Base-by-base conservation (phyloP, 1,139 yeast species). In the Geotrichum citri-aurantii region DNA sequence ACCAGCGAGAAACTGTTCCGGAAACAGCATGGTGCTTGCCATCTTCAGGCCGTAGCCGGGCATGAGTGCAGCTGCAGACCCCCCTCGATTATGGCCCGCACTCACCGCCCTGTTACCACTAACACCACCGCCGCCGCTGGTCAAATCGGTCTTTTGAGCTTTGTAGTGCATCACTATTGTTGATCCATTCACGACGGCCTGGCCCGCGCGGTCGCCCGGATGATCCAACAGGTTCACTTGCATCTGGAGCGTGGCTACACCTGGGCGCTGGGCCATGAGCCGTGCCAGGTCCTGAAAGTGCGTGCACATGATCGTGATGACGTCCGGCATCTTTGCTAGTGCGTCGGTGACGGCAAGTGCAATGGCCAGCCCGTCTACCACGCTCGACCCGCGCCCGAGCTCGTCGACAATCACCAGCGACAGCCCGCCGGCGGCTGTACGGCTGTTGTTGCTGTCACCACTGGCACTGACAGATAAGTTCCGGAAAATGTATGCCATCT, bases 381-480 rank as follows among this genome's bases (percentile, higher is more conserved):
- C 61, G 37, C 61, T 55, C 4, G 65, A 57, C 8, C 81, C 84
- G 62, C 84, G 70, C 0, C 84, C 84, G 8, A 81, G 74, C 63
- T 81, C 84, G 66, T 81, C 85, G 48, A 81, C 66, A 0, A 81
- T 68, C 2, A 81, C 68, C 24, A 81, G 68, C 2, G 81, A 75
- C 12, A 56, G 56, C 37, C 50, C 46, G 17, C 6, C 19, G 17
- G 5, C 48, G 10, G 37, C 33, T 10, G 17, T 46, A 33, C 11
- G 2, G 46, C 47, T 23, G 26, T 5, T 17, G 44, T 14, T 40
- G 19, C 31, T 37, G 26, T 14, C 12, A 24, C 27, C 14, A n/a
- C 14, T 26, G 52, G 27, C 27, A 3, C 40, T 47, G 1, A 69
- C 64, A 12, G 70, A 66, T 0, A 73, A 65, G 40, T 69, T 68